Evolutionary conservation across 139 green algal genomes (phyloP).

Genomic region (Tetratostichococcus sp.): DNA sequence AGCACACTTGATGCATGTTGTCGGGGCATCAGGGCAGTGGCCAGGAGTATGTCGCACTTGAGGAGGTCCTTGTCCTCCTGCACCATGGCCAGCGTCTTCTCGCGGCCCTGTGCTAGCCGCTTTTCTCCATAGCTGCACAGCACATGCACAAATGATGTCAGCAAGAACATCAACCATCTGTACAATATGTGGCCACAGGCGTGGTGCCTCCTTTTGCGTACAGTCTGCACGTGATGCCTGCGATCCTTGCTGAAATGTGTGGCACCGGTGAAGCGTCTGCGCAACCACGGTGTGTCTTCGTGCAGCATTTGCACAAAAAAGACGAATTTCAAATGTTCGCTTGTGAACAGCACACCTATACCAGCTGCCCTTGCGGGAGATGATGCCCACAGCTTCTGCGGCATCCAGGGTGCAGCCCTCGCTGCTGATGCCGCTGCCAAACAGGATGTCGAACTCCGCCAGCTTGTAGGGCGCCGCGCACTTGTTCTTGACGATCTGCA

Average conservation of each 20-base stretch:
- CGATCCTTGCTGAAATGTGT: too few species aligned
- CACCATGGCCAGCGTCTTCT: conserved; percentile 53
- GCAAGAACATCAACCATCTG: too few species aligned
- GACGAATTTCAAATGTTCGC: too few species aligned
- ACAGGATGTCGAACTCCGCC: conserved; percentile 87
- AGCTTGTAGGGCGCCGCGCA: conserved; percentile 65
- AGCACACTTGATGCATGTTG: too few species aligned
- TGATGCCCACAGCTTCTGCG: conserved; percentile 63
- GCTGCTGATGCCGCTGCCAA: conserved; percentile 63
- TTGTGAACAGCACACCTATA: too few species aligned
- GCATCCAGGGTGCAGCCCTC: conserved; percentile 73
- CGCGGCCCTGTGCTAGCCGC: conserved; percentile 54
- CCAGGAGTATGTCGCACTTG: background rate
- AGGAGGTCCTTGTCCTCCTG: conserved; percentile 31
- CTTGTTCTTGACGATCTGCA: conserved; percentile 93
- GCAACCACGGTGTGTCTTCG: too few species aligned
- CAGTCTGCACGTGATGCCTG: too few species aligned
- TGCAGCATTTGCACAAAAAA: too few species aligned
- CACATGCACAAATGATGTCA: background rate
- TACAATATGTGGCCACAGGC: too few species aligned
- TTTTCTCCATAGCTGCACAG: conserved; percentile 47
- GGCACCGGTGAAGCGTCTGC: too few species aligned
- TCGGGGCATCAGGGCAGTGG: too few species aligned
- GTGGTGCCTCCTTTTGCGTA: too few species aligned
- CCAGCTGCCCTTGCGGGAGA: conserved; percentile 59